Conservation (phyloP, 805 yeast species). For the Kazachstania kunashirensis region DNA sequence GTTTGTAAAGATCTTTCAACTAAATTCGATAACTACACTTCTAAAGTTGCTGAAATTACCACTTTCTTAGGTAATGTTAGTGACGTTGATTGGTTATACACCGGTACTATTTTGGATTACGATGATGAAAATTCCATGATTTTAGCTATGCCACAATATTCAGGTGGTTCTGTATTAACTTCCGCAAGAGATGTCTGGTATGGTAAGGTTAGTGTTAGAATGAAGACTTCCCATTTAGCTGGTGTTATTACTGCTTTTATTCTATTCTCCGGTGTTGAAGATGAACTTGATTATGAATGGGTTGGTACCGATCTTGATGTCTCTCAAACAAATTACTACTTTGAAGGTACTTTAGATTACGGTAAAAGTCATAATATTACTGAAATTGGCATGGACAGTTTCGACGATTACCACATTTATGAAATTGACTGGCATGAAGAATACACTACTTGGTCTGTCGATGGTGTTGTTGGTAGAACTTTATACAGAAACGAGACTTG, state of each 20-base stretch:
- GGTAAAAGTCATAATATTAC: conserved; percentile 42
- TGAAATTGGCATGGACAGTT: conserved; percentile 43
- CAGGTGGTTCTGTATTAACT: conserved; percentile 72
- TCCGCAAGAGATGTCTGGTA: conserved; percentile 79
- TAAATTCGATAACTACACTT: conserved; percentile 31
- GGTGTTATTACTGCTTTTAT: conserved; percentile 85
- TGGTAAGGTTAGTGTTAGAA: conserved; percentile 61
- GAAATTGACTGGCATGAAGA: conserved; percentile 79
- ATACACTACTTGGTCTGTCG: conserved; percentile 57
- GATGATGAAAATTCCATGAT: conserved; percentile 44
- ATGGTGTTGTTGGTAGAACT: conserved; percentile 59
- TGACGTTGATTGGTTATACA: conserved; percentile 56
- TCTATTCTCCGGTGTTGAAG: conserved; percentile 73
- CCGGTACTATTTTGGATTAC: conserved; percentile 45
- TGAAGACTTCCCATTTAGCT: conserved; percentile 62
- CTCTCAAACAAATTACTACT: conserved; percentile 74
- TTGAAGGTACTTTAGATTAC: conserved; percentile 62
- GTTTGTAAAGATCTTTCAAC: conserved; percentile 46
- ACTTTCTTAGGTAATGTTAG: conserved; percentile 63
- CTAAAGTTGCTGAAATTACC: conserved; percentile 28
- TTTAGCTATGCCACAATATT: conserved; percentile 68
- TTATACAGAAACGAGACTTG: conserved; percentile 50
- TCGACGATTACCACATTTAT: conserved; percentile 61
- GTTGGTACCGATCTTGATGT: conserved; percentile 62
- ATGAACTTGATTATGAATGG: conserved; percentile 83